Evolutionary conservation across 805 yeast species (phyloP).

Genomic region (Deakozyma indianensis): DNA sequence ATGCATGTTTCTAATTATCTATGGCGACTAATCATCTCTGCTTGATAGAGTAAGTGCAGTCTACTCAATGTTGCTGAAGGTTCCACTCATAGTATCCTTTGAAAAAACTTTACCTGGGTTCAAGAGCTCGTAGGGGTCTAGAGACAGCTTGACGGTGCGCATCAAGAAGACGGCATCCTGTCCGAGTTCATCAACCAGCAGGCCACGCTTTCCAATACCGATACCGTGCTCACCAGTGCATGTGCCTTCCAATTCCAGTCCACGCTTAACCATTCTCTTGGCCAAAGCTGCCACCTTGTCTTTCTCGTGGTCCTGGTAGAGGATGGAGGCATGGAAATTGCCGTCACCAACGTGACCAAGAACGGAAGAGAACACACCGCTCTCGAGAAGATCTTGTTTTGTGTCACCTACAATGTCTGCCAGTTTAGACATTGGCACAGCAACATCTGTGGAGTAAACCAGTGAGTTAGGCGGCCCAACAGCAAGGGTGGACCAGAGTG

Average conservation of each 20-base stretch:
- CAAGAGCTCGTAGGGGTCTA: conserved; percentile 61
- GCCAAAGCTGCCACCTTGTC: conserved; percentile 1
- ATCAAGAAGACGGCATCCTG: conserved; percentile 50
- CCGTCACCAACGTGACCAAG: conserved; percentile 92
- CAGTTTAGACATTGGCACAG: conserved; percentile 68
- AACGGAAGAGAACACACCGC: conserved; percentile 43
- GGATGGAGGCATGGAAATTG: conserved; percentile 67
- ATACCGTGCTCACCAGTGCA: conserved; percentile 88
- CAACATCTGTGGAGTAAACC: conserved; percentile 84
- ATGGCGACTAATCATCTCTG: no score
- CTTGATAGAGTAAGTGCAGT: no score
- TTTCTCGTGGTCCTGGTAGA: conserved; percentile 19
- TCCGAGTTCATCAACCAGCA: conserved; percentile 52
- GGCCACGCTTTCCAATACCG: conserved; percentile 65
- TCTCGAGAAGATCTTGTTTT: conserved; percentile 41
- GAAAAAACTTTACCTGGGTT: conserved; percentile 68
- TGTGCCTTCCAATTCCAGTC: conserved; percentile 19
- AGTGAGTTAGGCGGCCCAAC: conserved; percentile 53
- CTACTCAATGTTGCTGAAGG: no score
- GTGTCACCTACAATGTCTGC: conserved; percentile 48
- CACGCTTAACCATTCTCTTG: conserved; percentile 5
- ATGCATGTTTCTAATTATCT: no score
- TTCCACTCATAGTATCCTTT: neutral
- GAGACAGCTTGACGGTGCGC: conserved; percentile 58
- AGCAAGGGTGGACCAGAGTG: conserved; percentile 54